Evolutionary conservation across 371 early-diverging fungal species (phyloP).

Genomic region (Mortierella polycephala): DNA sequence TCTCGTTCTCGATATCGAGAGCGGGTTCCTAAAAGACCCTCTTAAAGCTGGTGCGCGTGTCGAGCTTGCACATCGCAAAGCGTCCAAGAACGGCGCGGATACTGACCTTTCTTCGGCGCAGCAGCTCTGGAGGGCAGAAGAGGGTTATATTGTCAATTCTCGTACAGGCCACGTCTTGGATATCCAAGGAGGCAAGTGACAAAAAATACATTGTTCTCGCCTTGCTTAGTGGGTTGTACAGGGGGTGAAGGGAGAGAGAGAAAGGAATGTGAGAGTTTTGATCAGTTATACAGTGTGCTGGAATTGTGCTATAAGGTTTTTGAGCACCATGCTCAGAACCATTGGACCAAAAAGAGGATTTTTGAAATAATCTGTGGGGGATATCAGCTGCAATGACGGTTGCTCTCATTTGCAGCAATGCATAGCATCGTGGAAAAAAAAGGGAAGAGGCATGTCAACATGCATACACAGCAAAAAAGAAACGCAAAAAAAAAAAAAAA

Average conservation of each 20-base stretch:
- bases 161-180: slow-evolving; percentile 53
- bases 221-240: neutral
- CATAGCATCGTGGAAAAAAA: neutral
- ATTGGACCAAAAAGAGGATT: no score
- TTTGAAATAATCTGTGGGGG: no score
- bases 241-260: slow-evolving; percentile 1
- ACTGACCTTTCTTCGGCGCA: slow-evolving; percentile 27
- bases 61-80: slow-evolving; percentile 41
- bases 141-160: slow-evolving; percentile 47
- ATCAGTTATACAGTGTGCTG: no score
- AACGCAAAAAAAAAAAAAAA: no score
- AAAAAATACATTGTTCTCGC: no score
- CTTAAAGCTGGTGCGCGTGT: slow-evolving; percentile 51
- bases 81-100: slow-evolving; percentile 28
- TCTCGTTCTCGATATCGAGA: slow-evolving; percentile 50
- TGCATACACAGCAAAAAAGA: no score
- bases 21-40: slow-evolving; percentile 52
- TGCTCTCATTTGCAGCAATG: neutral
- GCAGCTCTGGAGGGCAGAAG: slow-evolving; percentile 52
- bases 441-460: neutral
- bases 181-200: slow-evolving; percentile 48
- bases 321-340: no score
- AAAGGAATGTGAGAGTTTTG: neutral
- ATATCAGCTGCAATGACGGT: neutral
- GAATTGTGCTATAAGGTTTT: no score